Base-by-base conservation (phyloP, 495 filamentous ascomycete genomes). In the Hyaloscypha variabilis region DNA sequence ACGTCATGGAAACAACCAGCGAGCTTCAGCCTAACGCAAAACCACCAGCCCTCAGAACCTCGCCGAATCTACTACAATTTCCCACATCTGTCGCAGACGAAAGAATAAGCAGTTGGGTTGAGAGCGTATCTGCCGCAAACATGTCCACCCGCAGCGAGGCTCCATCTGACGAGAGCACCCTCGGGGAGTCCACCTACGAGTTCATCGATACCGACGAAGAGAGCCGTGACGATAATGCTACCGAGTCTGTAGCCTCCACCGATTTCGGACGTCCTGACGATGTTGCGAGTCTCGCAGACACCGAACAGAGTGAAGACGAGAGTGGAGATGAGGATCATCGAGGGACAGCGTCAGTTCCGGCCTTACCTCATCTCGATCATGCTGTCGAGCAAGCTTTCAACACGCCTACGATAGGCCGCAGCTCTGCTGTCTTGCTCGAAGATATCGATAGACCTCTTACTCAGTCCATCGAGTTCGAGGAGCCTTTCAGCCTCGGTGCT, bases 171-270 rank as follows among this genome's bases (percentile, higher is more conserved):
- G 72, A 73, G 62, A 71, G 73, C 59, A 81, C 72, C 68, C 75
- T 87, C 46, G 76, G 79, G 66, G 85, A 87, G 67, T 85, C 85
- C 65, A 75, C 83, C 53, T 88, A 85, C 68, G 84, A 86, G 55
- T 77, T 87, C 51, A 80, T 88, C 70, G 75, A 77, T 60, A 77
- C 75, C 13, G 78, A 81, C 49, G 74, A 60, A 50, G 75, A 79
- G 60, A 78, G 76, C 67, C 76, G 78, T 29, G 78, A 80, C 29
- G 82, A 73, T 67, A 77, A 74, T 65, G 69, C 82, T 57, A 81
- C 80, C 59, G 84, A 85, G 65, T 84, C 82, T 55, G 71, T 80
- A 28, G 77, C 82, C 58, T 87, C 85, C 6, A 78, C 84, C 50
- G 77, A 81, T 52, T 68, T 72, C 50, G 70, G 58, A 73, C 75